These are phyloP conservation scores for Zymoseptoria crescenta DNA, from an alignment of 2,329 filamentous ascomycete genomes.

Conservation along the genomic window DNA sequence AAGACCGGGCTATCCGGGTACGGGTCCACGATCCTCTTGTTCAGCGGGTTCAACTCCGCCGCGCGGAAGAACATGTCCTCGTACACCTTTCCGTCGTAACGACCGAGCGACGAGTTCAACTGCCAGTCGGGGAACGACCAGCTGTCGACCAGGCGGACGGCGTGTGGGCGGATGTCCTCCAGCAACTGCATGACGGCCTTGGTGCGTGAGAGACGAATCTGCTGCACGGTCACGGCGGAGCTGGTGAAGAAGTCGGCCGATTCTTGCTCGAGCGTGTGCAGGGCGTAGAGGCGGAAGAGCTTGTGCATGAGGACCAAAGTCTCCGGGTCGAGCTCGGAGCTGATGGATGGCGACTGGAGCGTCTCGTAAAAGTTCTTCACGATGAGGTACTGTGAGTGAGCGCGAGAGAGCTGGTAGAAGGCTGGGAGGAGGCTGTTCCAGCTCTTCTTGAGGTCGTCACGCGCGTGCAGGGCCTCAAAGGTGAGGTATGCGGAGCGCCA, in stretches of 20 bases:
- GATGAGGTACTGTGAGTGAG: constrained; percentile 68
- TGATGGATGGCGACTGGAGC: constrained; percentile 49
- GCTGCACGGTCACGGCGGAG: constrained; percentile 60
- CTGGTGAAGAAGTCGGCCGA: constrained; percentile 65
- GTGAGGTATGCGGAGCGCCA: constrained; percentile 69
- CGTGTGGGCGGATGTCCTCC: constrained; percentile 65
- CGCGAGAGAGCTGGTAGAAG: constrained; percentile 68
- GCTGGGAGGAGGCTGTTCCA: constrained; percentile 74
- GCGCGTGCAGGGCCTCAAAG: constrained; percentile 66
- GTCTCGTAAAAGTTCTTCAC: constrained; percentile 72
- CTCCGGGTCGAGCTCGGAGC: constrained; percentile 48
- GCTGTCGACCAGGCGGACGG: constrained; percentile 61
- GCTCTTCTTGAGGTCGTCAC: constrained; percentile 65
- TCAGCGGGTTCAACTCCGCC: constrained; percentile 64
- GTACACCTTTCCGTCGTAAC: constrained; percentile 67
- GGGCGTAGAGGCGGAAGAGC: constrained; percentile 58
- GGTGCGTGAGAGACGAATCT: constrained; percentile 62
- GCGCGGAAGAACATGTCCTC: constrained; percentile 69
- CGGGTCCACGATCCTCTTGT: constrained; percentile 63
- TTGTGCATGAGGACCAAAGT: constrained; percentile 55
- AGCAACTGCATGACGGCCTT: constrained; percentile 62
- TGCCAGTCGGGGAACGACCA: constrained; percentile 77
- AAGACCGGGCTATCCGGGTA: constrained; percentile 57
- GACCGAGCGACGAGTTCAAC: constrained; percentile 61
- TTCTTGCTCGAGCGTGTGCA: constrained; percentile 61